Percentiles rank a stretch among this genome's conserved stretches.
phyloP scores from a whole-genome alignment of 495 filamentous ascomycete species.

The Lichenothelia convexa region DNA sequence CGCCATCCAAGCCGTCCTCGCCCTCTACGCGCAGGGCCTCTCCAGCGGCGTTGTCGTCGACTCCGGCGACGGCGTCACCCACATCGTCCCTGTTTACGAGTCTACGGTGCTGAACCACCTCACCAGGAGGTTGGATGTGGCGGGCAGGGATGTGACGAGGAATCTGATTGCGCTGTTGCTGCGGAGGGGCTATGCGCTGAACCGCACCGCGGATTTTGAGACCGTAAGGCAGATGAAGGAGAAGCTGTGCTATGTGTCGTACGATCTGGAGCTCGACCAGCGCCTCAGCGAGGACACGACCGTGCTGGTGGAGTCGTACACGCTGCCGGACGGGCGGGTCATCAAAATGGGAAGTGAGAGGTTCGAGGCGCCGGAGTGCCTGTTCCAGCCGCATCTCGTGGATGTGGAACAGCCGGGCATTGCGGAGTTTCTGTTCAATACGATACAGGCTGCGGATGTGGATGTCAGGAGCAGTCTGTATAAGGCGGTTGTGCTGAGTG shows the following conservation, averaged over 20 bases:
- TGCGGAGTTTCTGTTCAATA: conserved; percentile 94
- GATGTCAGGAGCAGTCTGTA: conserved; percentile 85
- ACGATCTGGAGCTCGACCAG: conserved; percentile 93
- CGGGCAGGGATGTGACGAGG: conserved; percentile 88
- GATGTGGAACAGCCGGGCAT: conserved; percentile 96
- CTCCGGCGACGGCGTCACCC: conserved; percentile 93
- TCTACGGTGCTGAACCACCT: conserved; percentile 94
- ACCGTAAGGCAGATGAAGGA: conserved; percentile 99
- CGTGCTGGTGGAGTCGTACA: conserved; percentile 92
- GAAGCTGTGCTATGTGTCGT: conserved; percentile 90
- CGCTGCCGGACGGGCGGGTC: conserved; percentile 84
- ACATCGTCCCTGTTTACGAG: conserved; percentile 97
- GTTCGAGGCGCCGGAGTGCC: conserved; percentile 93
- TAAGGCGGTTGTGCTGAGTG: conserved; percentile 92
- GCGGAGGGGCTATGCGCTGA: conserved; percentile 88
- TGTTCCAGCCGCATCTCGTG: conserved; percentile 97
- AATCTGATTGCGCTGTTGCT: conserved; percentile 93
- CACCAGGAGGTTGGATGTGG: conserved; percentile 81
- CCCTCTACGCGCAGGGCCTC: conserved; percentile 93
- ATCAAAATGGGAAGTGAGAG: conserved; percentile 91
- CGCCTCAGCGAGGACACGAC: conserved; percentile 93
- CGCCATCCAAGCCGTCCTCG: conserved; percentile 93
- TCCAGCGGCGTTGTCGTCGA: conserved; percentile 94
- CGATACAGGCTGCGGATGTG: conserved; percentile 87
- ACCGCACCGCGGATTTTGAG: conserved; percentile 97